Evolutionary conservation across 768 basidiomycete species (phyloP).

Genomic region (Macrolepiota albuminosa): DNA sequence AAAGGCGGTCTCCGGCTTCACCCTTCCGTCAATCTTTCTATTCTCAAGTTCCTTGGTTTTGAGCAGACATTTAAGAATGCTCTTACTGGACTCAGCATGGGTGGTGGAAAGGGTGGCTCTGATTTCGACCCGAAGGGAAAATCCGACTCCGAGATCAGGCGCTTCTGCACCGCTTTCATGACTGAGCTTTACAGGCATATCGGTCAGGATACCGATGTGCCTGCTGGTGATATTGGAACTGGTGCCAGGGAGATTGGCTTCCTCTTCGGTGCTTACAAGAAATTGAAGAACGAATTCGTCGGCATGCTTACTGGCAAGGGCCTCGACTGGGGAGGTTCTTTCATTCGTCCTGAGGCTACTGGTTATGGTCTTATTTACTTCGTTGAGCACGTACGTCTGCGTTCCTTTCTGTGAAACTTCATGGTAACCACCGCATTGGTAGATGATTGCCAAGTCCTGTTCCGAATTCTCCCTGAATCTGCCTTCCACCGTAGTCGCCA

Average conservation of each 20-base stretch:
- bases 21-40: slow-evolving; percentile 75
- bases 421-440: not conserved
- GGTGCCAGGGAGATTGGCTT: slow-evolving; percentile 73
- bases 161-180: slow-evolving; percentile 73
- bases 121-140: slow-evolving; percentile 85
- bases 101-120: slow-evolving; percentile 74
- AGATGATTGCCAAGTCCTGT: slow-evolving; percentile 55
- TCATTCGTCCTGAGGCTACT: slow-evolving; percentile 72
- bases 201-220: slow-evolving; percentile 71
- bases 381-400: slow-evolving; percentile 55
- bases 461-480: slow-evolving; percentile 50
- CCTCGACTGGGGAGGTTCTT: slow-evolving; percentile 62
- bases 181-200: slow-evolving; percentile 68
- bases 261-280: slow-evolving; percentile 78
- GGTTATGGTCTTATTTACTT: slow-evolving; percentile 77
- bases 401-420: not conserved
- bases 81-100: slow-evolving; percentile 71
- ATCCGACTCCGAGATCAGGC: slow-evolving; percentile 66
- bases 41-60: slow-evolving; percentile 82
- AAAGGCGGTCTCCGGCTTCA: slow-evolving; percentile 77
- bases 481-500: slow-evolving; percentile 44
- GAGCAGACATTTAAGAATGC: slow-evolving; percentile 84
- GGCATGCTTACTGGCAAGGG: slow-evolving; percentile 74
- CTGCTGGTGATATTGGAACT: slow-evolving; percentile 71
- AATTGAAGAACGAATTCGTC: slow-evolving; percentile 63